Conservation (phyloP, 192 early-diverging fungal genomes). For the Entomortierella chlamydospora region DNA sequence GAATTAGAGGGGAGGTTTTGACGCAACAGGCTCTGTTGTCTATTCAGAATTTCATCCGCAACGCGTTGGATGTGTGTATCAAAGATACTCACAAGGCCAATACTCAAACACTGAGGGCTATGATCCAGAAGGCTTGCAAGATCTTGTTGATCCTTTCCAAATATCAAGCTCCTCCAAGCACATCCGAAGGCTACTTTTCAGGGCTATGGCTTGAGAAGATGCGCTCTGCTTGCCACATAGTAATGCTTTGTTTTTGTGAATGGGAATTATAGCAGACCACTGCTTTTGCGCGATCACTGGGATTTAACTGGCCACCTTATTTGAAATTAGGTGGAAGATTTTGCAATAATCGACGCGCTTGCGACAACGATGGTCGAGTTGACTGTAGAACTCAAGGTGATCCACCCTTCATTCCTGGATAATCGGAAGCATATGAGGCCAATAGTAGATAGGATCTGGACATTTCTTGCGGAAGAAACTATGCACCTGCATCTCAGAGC, state of each 20-base stretch:
- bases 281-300: no score
- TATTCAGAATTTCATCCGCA: slow-evolving; percentile 51
- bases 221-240: slow-evolving; percentile 24
- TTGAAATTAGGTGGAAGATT: slow-evolving; percentile 37
- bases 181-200: slow-evolving; percentile 23
- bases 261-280: no score
- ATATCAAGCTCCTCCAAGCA: slow-evolving; percentile 21
- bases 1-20: slow-evolving; percentile 49
- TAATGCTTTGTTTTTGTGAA: slow-evolving; percentile 1
- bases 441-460: slow-evolving; percentile 75
- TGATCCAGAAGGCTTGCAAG: slow-evolving; percentile 54
- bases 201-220: slow-evolving; percentile 46
- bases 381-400: slow-evolving; percentile 50
- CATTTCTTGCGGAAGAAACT: slow-evolving; percentile 67
- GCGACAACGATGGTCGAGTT: slow-evolving; percentile 58
- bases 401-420: slow-evolving; percentile 41
- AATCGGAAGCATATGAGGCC: slow-evolving; percentile 43
- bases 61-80: slow-evolving; percentile 37
- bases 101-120: slow-evolving; percentile 11
- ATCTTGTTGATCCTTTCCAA: slow-evolving; percentile 35
- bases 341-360: slow-evolving; percentile 62
- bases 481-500: slow-evolving; percentile 69
- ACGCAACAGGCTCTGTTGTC: slow-evolving; percentile 31
- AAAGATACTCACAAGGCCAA: slow-evolving; percentile 7
- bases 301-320: not conserved